Evolutionary conservation across 2,329 filamentous ascomycete species (phyloP), one percentile per base, ranked within the genome.

Genomic region (Colletotrichum australisinense): DNA sequence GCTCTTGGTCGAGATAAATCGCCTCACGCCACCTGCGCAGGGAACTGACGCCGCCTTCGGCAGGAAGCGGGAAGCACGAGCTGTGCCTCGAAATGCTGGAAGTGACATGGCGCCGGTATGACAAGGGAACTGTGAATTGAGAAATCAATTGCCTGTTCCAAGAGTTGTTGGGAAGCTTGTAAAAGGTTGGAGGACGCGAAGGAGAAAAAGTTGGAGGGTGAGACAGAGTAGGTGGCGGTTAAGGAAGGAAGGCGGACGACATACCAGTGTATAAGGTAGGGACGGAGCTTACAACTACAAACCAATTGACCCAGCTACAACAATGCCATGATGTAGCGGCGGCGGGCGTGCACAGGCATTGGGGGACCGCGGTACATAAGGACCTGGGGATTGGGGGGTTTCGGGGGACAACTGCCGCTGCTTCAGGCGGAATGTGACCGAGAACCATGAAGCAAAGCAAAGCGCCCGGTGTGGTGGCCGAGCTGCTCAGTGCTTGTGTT

Each of bases 81-180:
- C 84, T 74, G 86, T 85, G 83, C 86, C 82, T 81, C 86, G 86
- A 75, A 89, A 78, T 72, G 83, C 79, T 57, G 84, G 77, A 75
- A 87, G 78, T 78, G 86, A 87, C 88, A 90, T 90, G 80, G 73
- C 75, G 67, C 70, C 28, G 5, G 14, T 14, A 22, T 56, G 19
- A 60, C 24, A 11, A 56, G 8, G 30, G 59, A 65, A 11, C 67
- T 58, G 9, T 11, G 14, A 32, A 9, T 7, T 28, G 14, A 7
- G 42, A 26, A 57, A 30, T 49, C n/a, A 24, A 60, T 60, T 26
- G 35, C 22, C 38, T 19, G 32, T 42, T 46, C 28, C 32, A 12
- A 26, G 26, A 35, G 8, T 52, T 19, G 55, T 35, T 52, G 8
- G 5, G n/a, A 30, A 59, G 19, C 16, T 62, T 38, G 28, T 57